These are phyloP conservation scores for Trametes hirsuta DNA, from an alignment of 1,284 basidiomycete species.

Conservation along the genomic window DNA sequence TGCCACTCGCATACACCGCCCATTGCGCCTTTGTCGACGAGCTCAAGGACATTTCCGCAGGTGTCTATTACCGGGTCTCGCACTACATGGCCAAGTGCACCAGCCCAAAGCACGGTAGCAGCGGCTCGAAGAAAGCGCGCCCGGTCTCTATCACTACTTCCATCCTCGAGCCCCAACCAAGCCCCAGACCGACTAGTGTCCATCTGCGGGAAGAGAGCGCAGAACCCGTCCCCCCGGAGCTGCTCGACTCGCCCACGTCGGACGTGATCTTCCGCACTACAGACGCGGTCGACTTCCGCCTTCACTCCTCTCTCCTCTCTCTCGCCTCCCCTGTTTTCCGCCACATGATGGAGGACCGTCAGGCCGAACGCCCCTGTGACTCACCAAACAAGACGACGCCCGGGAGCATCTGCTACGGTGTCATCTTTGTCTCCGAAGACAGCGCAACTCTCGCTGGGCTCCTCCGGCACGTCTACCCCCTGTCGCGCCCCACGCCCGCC, in stretches of 20 bases:
- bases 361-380: background rate
- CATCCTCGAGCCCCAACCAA: background rate
- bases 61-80: conserved; percentile 19
- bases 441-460: conserved; percentile 36
- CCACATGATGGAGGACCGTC: conserved; percentile 1
- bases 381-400: background rate
- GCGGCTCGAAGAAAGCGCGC: conserved; percentile 7
- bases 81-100: conserved; percentile 14
- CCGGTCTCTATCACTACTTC: conserved; percentile 3
- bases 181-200: background rate
- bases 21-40: conserved; percentile 17
- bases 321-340: conserved; percentile 22
- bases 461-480: conserved; percentile 42
- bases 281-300: conserved; percentile 22
- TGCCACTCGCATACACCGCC: conserved; percentile 15
- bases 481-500: conserved; percentile 19
- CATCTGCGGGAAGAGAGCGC: background rate
- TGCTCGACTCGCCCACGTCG: conserved; percentile 19
- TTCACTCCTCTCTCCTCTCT: conserved; percentile 23
- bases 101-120: conserved; percentile 1
- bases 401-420: background rate
- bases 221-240: conserved; percentile 9
- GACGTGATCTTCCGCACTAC: conserved; percentile 25
- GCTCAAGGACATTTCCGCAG: conserved; percentile 18
- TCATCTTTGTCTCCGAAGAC: conserved; percentile 39